Evolutionary conservation across 2,329 filamentous ascomycete species (phyloP), one percentile per base, ranked within the genome.

Genomic region (Colletotrichum australisinense): DNA sequence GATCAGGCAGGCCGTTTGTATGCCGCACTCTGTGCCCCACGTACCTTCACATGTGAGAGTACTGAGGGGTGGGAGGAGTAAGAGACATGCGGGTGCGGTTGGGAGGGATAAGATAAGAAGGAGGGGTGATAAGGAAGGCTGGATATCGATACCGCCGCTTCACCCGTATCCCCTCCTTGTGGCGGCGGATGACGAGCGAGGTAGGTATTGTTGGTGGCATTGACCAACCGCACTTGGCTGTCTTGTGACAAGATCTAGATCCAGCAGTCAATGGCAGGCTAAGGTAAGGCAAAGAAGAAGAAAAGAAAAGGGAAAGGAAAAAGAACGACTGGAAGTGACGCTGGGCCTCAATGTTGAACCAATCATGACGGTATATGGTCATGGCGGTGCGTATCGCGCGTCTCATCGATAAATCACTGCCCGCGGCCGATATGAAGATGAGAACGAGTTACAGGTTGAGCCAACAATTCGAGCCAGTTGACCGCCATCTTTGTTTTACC

Each of bases 351-450:
- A 32, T 57, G 26, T 26, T 35, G 42, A 32, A 30, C n/a, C 46
- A 26, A 49, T 32, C 32, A 26, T 30, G 19, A n/a, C 35, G 38
- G 19, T 57, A 53, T 42, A 16, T 42, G 38, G 52, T 30, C 26
- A 32, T 12, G 62, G 30, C 32, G 49, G 46, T 71, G 68, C 63
- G 68, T 71, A 62, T 62, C 63, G 56, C 68, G 68, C 68, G 68
- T 63, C 52, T 58, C 38, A 42, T 22, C 38, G 58, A 63, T 52
- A 63, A 67, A 30, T 19, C 56, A 30, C 24, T 59, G 38, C 22
- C 62, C 42, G 38, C 46, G 32, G 9, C 30, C 30, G 42, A 28
- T 22, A 35, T 28, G 63, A 52, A 59, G 16, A 49, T 22, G 9
- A 28, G 24, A 38, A 38, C 46, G 38, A 66, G 19, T 49, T 49